These are phyloP conservation scores for Neofusicoccum laricinum DNA, from an alignment of 2,329 filamentous ascomycete species.

Conservation along the genomic window DNA sequence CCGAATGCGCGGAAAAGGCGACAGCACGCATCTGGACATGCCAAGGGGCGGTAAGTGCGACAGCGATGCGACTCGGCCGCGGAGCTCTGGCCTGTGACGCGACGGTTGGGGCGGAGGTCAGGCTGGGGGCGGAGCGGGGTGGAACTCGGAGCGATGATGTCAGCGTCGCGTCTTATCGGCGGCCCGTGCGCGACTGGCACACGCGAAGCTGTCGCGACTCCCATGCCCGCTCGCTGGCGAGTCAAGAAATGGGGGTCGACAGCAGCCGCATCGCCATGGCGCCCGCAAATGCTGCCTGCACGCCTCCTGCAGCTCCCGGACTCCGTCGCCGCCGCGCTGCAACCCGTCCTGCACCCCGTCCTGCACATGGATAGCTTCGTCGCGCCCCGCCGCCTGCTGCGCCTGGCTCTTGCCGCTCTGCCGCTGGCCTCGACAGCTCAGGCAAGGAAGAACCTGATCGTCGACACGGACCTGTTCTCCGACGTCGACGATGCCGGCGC, in stretches of 20 bases:
- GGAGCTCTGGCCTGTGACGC: too few species aligned
- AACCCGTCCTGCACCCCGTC: neutral
- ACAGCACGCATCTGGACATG: too few species aligned
- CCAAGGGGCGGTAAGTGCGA: too few species aligned
- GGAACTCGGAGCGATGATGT: too few species aligned
- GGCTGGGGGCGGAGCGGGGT: too few species aligned
- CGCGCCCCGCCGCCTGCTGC: neutral
- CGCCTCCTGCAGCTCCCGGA: neutral
- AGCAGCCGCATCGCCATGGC: neutral
- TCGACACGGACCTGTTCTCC: slow-evolving; percentile 49
- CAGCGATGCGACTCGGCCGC: too few species aligned
- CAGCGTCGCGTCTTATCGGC: too few species aligned
- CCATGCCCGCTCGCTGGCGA: neutral
- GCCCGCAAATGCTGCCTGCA: neutral
- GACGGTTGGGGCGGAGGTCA: too few species aligned
- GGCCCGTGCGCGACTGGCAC: too few species aligned
- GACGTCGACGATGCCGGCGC: slow-evolving; percentile 47
- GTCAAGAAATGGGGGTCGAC: neutral
- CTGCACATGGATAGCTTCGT: neutral
- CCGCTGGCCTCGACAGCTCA: neutral
- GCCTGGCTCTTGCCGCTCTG: neutral
- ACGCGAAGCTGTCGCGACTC: too few species aligned
- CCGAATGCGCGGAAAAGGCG: too few species aligned
- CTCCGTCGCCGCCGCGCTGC: neutral
- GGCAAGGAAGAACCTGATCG: slow-evolving; percentile 39